These are phyloP conservation scores for Trichosporon faecale DNA, from an alignment of 1,284 basidiomycete species.

Conservation along the genomic window DNA sequence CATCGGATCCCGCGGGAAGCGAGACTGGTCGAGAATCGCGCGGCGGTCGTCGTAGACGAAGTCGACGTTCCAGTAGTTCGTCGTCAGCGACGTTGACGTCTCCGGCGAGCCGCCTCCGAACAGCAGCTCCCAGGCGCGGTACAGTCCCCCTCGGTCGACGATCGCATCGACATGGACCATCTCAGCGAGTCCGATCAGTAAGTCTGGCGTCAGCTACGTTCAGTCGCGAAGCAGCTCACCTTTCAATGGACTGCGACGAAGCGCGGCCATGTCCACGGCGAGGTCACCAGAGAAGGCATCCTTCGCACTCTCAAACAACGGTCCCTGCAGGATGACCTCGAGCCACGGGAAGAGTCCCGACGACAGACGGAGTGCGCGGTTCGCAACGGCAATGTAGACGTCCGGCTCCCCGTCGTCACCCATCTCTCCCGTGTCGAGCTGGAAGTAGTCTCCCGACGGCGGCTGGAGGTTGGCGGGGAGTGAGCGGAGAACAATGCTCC, in stretches of 20 bases:
- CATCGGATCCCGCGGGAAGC: constrained; percentile 35
- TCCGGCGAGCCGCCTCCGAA: constrained; percentile 37
- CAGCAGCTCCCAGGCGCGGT: constrained; percentile 38
- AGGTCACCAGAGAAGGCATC: constrained; percentile 24
- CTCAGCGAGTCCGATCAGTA: constrained; percentile 42
- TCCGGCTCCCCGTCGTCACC: constrained; percentile 22
- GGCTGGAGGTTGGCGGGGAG: constrained; percentile 32
- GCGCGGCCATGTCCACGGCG: constrained; percentile 25
- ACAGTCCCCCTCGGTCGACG: constrained; percentile 34
- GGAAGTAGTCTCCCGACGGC: constrained; percentile 24
- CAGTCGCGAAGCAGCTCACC: constrained; percentile 23
- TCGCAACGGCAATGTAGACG: constrained; percentile 33
- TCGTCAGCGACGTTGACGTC: constrained; percentile 32
- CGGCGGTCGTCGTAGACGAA: constrained; percentile 36
- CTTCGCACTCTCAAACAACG: constrained; percentile 30
- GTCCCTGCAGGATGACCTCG: constrained; percentile 37
- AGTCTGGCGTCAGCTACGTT: constrained; percentile 27
- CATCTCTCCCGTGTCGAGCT: constrained; percentile 25
- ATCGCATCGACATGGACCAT: constrained; percentile 37
- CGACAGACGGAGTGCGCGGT: constrained; percentile 32
- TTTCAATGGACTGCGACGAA: constrained; percentile 40
- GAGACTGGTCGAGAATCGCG: constrained; percentile 37
- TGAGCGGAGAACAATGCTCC: constrained; percentile 42
- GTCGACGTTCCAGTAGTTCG: constrained; percentile 47
- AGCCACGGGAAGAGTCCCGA: constrained; percentile 45